phyloP scores from a whole-genome alignment of 1,284 basidiomycete species.

The Irpex sp. region DNA sequence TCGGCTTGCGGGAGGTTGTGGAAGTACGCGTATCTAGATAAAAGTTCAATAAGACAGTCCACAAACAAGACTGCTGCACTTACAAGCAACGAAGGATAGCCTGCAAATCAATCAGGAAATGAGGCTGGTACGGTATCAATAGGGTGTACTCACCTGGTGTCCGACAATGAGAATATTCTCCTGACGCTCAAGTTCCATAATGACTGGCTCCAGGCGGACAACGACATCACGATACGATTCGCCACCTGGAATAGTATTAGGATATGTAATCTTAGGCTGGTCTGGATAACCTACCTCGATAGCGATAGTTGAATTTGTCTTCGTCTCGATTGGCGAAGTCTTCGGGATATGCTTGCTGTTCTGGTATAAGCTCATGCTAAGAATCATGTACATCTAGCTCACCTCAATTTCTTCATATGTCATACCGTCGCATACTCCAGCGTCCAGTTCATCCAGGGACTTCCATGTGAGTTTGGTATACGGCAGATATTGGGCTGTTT shows the following conservation, averaged over 20 bases:
- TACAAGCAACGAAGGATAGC: conserved; percentile 89
- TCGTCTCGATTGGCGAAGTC: conserved; percentile 99
- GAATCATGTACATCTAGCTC: conserved; percentile 12
- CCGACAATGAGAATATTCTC: conserved; percentile 97
- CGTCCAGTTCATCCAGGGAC: conserved; percentile 96
- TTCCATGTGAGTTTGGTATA: conserved; percentile 98
- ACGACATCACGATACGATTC: conserved; percentile 97
- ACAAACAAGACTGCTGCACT: conserved; percentile 22
- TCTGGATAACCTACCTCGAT: conserved; percentile 57
- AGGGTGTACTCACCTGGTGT: conserved; percentile 67
- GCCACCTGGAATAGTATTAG: conserved; percentile 46
- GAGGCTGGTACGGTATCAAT: conserved; percentile 3
- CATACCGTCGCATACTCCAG: conserved; percentile 99
- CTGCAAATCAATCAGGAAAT: conserved; percentile 29
- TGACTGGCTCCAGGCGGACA: conserved; percentile 94
- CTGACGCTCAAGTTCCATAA: conserved; percentile 98
- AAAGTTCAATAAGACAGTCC: neutral
- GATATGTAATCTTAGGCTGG: neutral
- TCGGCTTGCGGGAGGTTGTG: conserved; percentile 91
- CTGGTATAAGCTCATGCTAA: neutral
- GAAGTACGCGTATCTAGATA: conserved; percentile 87
- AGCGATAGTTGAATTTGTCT: conserved; percentile 99
- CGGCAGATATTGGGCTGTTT: conserved; percentile 81
- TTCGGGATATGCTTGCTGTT: conserved; percentile 89
- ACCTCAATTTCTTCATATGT: conserved; percentile 99